Conservation (phyloP, 1,284 basidiomycete species). For the Phlebopus sp. region DNA sequence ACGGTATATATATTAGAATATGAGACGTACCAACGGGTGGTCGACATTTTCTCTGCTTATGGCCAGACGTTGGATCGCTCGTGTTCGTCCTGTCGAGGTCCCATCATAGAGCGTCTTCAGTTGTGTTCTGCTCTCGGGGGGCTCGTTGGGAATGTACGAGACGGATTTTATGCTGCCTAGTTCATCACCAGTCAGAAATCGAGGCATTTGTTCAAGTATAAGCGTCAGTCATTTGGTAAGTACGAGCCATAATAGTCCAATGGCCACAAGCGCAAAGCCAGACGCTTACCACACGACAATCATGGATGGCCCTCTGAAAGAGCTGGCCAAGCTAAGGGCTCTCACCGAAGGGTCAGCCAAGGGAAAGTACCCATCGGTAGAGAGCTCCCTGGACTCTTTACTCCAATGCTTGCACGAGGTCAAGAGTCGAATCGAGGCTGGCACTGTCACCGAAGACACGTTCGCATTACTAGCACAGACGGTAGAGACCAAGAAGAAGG, state of each 20-base stretch:
- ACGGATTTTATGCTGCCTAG: conserved; percentile 68
- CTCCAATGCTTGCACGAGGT: conserved; percentile 60
- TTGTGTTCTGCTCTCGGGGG: conserved; percentile 26
- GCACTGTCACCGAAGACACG: conserved; percentile 53
- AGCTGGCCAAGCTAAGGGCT: conserved; percentile 70
- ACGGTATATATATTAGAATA: conserved; percentile 1
- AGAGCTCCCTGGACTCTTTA: conserved; percentile 67
- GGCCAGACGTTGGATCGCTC: conserved; percentile 36
- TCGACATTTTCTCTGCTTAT: conserved; percentile 34
- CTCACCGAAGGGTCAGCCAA: conserved; percentile 45
- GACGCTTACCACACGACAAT: conserved; percentile 8
- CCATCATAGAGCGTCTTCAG: conserved; percentile 38
- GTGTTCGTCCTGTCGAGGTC: conserved; percentile 28
- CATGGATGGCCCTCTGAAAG: conserved; percentile 74
- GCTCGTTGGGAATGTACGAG: conserved; percentile 34
- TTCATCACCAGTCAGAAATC: conserved; percentile 70
- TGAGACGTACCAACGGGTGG: conserved; percentile 35
- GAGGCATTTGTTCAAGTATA: conserved; percentile 44
- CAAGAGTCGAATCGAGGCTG: conserved; percentile 52
- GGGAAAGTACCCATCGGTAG: conserved; percentile 56
- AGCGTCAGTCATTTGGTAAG: not conserved
- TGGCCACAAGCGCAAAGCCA: too few relatives aligned
- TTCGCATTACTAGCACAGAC: conserved; percentile 54
- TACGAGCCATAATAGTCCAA: not conserved
- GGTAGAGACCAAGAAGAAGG: conserved; percentile 74